Evolutionary conservation across 768 basidiomycete species (phyloP), one percentile per base, ranked within the genome.

Genomic region (Psilocybe cyanescens): DNA sequence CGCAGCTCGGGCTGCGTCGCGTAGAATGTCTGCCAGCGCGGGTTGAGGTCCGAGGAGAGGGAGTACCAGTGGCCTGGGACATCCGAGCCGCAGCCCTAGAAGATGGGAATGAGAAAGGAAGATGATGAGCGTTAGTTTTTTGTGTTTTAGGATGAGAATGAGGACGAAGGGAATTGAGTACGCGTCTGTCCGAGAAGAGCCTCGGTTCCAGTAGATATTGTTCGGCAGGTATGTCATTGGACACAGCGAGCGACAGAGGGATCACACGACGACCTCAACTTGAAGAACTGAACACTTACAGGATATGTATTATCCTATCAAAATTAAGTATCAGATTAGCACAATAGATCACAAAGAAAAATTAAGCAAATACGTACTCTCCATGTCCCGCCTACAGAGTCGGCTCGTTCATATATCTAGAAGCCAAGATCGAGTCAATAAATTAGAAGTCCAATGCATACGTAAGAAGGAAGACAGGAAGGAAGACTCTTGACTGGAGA

Each of bases 31-130:
- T 76, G 66, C 86, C 85, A 87, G 60, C 79, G 64, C 2, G 83
- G 82, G 56, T 86, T 84, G 30, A 82, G 73, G 24, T 86, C 84
- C 8, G 80, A 79, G 6, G 85, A 85, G 39, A 85, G 81, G 60
- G 76, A 78, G 67, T 86, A 85, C 81, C 83, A 83, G 63, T 83
- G 82, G 8, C 72, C 82, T 8, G 83, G 78, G 14, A 84, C 76
- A 65, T 86, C 84, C n/a, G 82, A 86, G 12, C 81, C 83, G 61
- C 84, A 85, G 3, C 85, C 84, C 81, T 81, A 53, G 29, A 44
- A 46, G 19, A 53, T 14, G 17, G 8, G 12, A 28, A 28, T 31
- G 5, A 45, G 8, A 45, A 46, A 47, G 19, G 19, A 19, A 39
- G n/a, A 46, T 12, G 46, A 33, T 56, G 31, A 62, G 47, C 8